These are phyloP conservation scores for Annulohypoxylon moriforme DNA, from an alignment of 495 filamentous ascomycete genomes.

Conservation along the genomic window DNA sequence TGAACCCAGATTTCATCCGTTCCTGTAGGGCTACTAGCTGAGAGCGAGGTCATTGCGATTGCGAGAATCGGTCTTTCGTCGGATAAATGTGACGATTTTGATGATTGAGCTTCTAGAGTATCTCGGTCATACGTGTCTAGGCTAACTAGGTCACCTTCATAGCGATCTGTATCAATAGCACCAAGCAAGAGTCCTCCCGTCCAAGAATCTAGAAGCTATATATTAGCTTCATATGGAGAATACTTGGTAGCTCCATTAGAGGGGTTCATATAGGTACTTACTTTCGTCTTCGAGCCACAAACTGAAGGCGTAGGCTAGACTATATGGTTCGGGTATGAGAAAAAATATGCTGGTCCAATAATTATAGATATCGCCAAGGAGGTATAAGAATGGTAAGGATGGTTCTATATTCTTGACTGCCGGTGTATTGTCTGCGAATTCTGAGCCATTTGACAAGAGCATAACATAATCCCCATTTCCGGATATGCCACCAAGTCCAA, in stretches of 20 bases:
- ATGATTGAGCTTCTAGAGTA: not conserved
- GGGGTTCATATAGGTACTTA: not conserved
- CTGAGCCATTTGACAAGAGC: not conserved
- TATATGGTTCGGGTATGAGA: not conserved
- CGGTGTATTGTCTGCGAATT: not conserved
- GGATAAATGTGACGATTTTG: not conserved
- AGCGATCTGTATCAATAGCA: not conserved
- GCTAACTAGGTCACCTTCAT: slow-evolving; percentile 2
- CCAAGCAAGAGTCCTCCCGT: not conserved
- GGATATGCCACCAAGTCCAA: not conserved
- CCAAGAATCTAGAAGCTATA: not conserved
- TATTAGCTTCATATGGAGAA: not conserved
- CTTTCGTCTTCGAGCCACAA: slow-evolving; percentile 2
- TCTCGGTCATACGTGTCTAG: not conserved
- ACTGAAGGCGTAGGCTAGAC: not conserved
- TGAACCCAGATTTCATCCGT: slow-evolving; percentile 6
- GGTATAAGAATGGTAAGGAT: not conserved
- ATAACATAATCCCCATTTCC: not conserved
- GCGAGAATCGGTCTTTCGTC: not conserved
- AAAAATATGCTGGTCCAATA: not conserved
- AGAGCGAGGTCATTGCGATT: slow-evolving; percentile 11
- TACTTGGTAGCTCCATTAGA: too few species aligned
- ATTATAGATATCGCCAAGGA: not conserved
- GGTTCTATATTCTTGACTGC: not conserved
- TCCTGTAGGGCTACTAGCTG: slow-evolving; percentile 2